Evolutionary conservation across 495 filamentous ascomycete species (phyloP).

Genomic region (Rhypophila decipiens): DNA sequence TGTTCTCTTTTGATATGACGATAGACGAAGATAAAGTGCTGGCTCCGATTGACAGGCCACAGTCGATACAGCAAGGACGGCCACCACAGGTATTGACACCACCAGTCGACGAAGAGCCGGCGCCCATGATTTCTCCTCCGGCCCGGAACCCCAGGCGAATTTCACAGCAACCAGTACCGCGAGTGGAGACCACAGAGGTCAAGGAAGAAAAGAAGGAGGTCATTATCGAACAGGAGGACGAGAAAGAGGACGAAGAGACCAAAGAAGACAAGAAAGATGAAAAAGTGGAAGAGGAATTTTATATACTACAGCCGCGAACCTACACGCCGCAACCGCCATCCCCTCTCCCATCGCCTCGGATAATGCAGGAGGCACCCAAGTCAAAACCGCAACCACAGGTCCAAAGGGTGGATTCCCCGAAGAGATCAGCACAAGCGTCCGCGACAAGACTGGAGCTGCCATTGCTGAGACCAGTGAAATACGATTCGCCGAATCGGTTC

Average conservation of each 20-base stretch:
- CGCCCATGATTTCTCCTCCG: slow-evolving; percentile 7
- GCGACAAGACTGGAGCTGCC: no score
- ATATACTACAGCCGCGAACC: slow-evolving; percentile 46
- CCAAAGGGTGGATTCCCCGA: no score
- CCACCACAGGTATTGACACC: not conserved
- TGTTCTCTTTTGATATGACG: slow-evolving; percentile 16
- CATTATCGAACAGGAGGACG: slow-evolving; percentile 1
- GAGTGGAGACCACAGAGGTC: slow-evolving; percentile 9
- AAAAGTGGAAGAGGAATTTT: slow-evolving; percentile 26
- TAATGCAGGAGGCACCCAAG: slow-evolving; percentile 6
- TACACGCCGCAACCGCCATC: slow-evolving; percentile 47
- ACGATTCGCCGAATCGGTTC: no score
- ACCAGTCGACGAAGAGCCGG: not conserved
- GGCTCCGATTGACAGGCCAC: not conserved
- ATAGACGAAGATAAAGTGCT: slow-evolving; percentile 1
- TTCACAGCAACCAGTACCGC: slow-evolving; percentile 15
- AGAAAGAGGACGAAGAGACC: slow-evolving; percentile 4
- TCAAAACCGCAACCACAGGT: slow-evolving; percentile 2
- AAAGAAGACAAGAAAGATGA: not conserved
- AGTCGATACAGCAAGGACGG: not conserved
- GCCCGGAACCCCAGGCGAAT: slow-evolving; percentile 25
- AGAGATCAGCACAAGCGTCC: not conserved
- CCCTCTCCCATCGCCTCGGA: slow-evolving; percentile 38
- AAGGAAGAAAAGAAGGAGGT: slow-evolving; percentile 9
- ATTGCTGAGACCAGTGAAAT: no score